Conservation (phyloP, 345 rosid genomes). For the Raphanus raphanistrum region DNA sequence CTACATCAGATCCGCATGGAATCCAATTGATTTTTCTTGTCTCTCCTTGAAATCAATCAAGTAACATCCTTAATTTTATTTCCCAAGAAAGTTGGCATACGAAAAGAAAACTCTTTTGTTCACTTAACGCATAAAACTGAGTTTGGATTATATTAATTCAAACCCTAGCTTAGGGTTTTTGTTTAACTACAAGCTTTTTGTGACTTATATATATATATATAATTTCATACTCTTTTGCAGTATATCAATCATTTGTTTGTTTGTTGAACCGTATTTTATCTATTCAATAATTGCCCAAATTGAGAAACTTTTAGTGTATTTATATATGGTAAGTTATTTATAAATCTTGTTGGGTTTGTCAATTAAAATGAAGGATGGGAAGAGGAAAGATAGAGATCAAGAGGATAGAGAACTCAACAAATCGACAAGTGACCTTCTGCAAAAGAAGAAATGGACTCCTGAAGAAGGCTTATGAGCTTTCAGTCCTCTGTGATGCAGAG, state of each 20-base stretch:
- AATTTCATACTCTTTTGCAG: neutral
- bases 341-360: neutral
- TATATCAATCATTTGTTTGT: conserved; percentile 1
- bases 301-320: neutral
- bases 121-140: neutral
- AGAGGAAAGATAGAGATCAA: conserved; percentile 98
- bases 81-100: conserved; percentile 23
- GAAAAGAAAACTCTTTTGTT: neutral
- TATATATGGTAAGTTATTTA: neutral
- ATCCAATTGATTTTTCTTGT: conserved; percentile 24
- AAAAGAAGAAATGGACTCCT: conserved; percentile 90
- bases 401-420: conserved; percentile 95
- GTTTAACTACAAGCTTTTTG: neutral
- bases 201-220: too few species aligned
- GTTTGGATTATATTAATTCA: conserved; percentile 8
- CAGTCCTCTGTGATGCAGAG: conserved; percentile 91
- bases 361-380: conserved; percentile 55
- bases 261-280: neutral
- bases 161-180: conserved; percentile 36
- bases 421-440: conserved; percentile 93
- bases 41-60: conserved; percentile 31
- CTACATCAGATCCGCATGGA: conserved; percentile 23
- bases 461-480: conserved; percentile 89
- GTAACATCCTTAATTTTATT: conserved; percentile 25
- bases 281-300: neutral